Base-by-base conservation (phyloP, 768 basidiomycete genomes). In the Amyloporia xantha region DNA sequence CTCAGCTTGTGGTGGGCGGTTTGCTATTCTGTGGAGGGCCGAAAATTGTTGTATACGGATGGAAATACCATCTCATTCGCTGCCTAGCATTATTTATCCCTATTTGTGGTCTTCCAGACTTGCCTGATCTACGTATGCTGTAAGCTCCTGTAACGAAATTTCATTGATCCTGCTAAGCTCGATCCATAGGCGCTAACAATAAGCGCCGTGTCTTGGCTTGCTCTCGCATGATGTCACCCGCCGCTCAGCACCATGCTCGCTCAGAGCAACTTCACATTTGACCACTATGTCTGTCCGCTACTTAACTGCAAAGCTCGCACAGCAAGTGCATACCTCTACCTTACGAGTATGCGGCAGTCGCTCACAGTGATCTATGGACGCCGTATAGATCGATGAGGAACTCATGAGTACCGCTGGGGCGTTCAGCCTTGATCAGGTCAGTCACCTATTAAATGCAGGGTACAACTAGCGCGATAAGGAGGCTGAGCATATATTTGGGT, bases 351-450 rank as follows among this genome's bases (percentile, higher is more conserved):
- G 43, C 10, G n/a, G 27, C 35, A 15, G 12, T 15, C 15, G 48
- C 53, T 52, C 47, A 51, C 27, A 11, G 1, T n/a, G n/a, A n/a
- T n/a, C n/a, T n/a, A n/a, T 25, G 13, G n/a, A 17, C 40, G 25
- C 17, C 27, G 21, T 5, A 21, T 56, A 93, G 89, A 94, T 98
- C 45, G 95, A 98, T 59, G 86, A 90, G 59, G 90, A 96, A 61
- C 81, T 98, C 41, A 97, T 98, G 95, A 82, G 76, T 54, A 52
- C 76, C 2, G 70, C 74, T n/a, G 93, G 93, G 1, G 92, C 92
- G 4, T 98, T 95, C 73, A 94, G 91, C 63, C 69, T 98, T 37
- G 94, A 98, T 59, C 95, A 95, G 76, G 91, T 84, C 50, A 46
- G 25, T 4, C 15, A 36, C 45, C 27, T 54, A 23, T 43, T 24